phyloP scores from a whole-genome alignment of 2,329 filamentous ascomycete species.

The Trichoderma semiorbis region DNA sequence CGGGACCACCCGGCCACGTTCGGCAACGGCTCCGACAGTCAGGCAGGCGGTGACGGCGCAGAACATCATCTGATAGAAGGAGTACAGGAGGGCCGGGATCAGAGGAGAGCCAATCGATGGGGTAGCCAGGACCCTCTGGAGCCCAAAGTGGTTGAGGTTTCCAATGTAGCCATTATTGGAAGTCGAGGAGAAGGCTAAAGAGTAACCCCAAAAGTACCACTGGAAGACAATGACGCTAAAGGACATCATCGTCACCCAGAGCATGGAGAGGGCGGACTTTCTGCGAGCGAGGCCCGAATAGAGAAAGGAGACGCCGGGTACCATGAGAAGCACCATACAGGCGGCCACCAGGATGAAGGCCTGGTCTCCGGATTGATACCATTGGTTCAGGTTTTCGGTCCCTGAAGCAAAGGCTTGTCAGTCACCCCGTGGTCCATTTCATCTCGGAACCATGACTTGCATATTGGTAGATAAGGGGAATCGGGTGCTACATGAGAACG shows the following conservation, averaged over 20 bases:
- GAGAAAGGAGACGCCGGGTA: conserved; percentile 93
- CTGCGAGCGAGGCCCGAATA: conserved; percentile 96
- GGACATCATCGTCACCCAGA: conserved; percentile 96
- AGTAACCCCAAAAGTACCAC: conserved; percentile 99
- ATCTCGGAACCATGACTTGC: conserved; percentile 1
- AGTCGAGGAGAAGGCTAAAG: conserved; percentile 79
- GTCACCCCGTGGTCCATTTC: background rate
- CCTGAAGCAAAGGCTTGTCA: conserved; percentile 44
- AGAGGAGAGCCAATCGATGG: conserved; percentile 88
- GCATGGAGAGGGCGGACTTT: conserved; percentile 95
- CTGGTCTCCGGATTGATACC: conserved; percentile 87
- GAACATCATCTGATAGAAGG: conserved; percentile 99
- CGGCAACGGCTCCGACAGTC: conserved; percentile 85
- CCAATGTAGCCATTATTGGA: conserved; percentile 90
- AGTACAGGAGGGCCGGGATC: conserved; percentile 85
- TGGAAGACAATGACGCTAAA: conserved; percentile 91
- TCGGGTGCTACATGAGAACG: conserved; percentile 5
- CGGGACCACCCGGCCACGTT: conserved; percentile 87
- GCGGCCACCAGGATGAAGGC: conserved; percentile 87
- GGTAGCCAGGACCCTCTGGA: conserved; percentile 75
- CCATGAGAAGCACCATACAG: conserved; percentile 94
- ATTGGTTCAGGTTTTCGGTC: conserved; percentile 88
- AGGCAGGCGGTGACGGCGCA: conserved; percentile 90
- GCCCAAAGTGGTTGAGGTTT: conserved; percentile 81
- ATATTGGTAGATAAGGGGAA: background rate